Evolutionary conservation across 345 rosid genomes (phyloP).

Genomic region (Viola odorata): DNA sequence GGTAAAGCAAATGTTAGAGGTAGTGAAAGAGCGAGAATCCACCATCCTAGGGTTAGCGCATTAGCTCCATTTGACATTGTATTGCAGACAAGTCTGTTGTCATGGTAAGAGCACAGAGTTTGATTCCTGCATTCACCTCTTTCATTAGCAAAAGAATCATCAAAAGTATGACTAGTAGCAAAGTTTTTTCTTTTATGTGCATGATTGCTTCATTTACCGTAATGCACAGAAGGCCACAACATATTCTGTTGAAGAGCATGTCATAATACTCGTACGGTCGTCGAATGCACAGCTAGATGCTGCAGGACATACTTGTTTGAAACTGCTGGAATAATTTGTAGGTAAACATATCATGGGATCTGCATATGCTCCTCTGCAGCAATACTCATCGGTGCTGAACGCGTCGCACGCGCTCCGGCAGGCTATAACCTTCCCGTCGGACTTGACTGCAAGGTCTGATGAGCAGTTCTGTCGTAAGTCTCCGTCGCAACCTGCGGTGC

Average conservation of each 20-base stretch:
- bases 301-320: slow-evolving; percentile 56
- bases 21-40: slow-evolving; percentile 24
- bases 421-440: slow-evolving; percentile 38
- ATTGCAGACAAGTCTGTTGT: slow-evolving; percentile 26
- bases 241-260: slow-evolving; percentile 46
- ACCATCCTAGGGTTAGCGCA: neutral
- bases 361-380: slow-evolving; percentile 46
- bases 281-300: slow-evolving; percentile 61
- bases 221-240: slow-evolving; percentile 48
- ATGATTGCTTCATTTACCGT: slow-evolving; percentile 21
- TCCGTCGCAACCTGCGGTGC: slow-evolving; percentile 48
- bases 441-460: slow-evolving; percentile 30
- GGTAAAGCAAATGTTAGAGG: slow-evolving; percentile 14
- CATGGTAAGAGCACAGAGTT: slow-evolving; percentile 33
- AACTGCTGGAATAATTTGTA: slow-evolving; percentile 45
- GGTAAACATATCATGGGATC: slow-evolving; percentile 37
- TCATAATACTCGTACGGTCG: slow-evolving; percentile 36
- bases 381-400: slow-evolving; percentile 47
- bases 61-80: neutral
- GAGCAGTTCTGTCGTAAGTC: slow-evolving; percentile 46
- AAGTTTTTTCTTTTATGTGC: neutral
- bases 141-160: too few relatives aligned
- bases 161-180: too few relatives aligned
- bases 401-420: slow-evolving; percentile 54
- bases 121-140: slow-evolving; percentile 25